A percentile compares a stretch with the other conserved stretches of the same genome.
These are phyloP conservation scores for Populus hybrid DNA, from an alignment of 441 rosid species.

Conservation along the genomic window DNA sequence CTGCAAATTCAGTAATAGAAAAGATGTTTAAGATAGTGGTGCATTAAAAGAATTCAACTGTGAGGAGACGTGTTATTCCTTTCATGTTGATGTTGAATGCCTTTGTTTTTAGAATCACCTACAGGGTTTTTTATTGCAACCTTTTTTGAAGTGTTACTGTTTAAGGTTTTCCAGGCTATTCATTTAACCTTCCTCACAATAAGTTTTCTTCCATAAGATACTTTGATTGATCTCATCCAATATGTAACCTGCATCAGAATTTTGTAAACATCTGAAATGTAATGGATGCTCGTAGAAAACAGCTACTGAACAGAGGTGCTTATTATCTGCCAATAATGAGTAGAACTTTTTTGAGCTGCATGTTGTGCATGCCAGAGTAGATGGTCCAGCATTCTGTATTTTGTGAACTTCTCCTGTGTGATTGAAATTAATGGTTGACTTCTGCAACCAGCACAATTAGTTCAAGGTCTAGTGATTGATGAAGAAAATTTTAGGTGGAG, in stretches of 20 bases:
- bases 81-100: not conserved
- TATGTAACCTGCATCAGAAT: not conserved
- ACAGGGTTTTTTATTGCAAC: no score
- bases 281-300: not conserved
- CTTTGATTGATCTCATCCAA: not conserved
- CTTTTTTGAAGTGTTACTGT: not conserved
- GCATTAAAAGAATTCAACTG: not conserved
- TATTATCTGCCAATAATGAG: not conserved
- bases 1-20: conserved; percentile 3
- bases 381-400: not conserved
- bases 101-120: not conserved
- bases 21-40: not conserved
- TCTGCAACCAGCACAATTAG: not conserved
- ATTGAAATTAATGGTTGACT: not conserved
- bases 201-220: not conserved
- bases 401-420: not conserved
- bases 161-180: not conserved
- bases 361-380: not conserved
- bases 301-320: not conserved
- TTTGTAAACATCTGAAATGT: not conserved
- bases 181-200: not conserved
- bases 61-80: not conserved
- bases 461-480: not conserved
- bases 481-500: not conserved
- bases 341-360: not conserved